Evolutionary conservation across 2,329 filamentous ascomycete genomes (phyloP), one percentile per base, ranked within the genome.

Genomic region (Xylaria arbuscula): DNA sequence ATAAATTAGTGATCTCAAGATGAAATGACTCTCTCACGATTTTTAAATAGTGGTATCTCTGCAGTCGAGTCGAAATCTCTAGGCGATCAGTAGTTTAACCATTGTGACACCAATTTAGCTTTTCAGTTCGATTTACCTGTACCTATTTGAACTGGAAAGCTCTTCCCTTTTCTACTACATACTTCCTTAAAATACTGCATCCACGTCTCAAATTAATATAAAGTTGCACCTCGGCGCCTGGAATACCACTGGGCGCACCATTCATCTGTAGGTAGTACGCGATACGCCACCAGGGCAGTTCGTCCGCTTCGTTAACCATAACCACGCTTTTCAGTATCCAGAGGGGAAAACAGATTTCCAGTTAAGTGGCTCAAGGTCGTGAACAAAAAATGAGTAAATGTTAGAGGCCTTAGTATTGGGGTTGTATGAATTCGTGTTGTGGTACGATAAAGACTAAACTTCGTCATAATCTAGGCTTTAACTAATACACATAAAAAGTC

Each of bases 261-360:
- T 63, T 48, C 47, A 36, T 63, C 57, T 22, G 24, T 74, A 24
- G 64, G 24, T 74, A 24, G 64, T 76, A 58, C 70, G 73, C 48
- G 75, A 76, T 47, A 72, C 76, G 48, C 72, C 76, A 22, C 45
- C 78, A 28, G 78, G 78, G 42, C 72, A 73, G 10, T 50, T 76
- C 34, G 66, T 80, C 53, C 77, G 78, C 7, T 70, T 75, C 8
- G 19, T 76, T n/a, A 77, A 75, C 8, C 51, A 69, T 19, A 78
- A 77, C 66, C 73, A 72, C 13, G 32, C 74, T 2, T 65, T 75
- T 17, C 64, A 68, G 56, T 76, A 75, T 28, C 67, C 71, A 17
- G 72, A 75, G 62, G 72, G 73, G 67, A 55, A 69, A 36, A 24
- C 68, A 50, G 65, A 70, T 62, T 76, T 74, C 64, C 60, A 68